Conservation (phyloP, 1,139 yeast species). For the Taiozyma sp. region DNA sequence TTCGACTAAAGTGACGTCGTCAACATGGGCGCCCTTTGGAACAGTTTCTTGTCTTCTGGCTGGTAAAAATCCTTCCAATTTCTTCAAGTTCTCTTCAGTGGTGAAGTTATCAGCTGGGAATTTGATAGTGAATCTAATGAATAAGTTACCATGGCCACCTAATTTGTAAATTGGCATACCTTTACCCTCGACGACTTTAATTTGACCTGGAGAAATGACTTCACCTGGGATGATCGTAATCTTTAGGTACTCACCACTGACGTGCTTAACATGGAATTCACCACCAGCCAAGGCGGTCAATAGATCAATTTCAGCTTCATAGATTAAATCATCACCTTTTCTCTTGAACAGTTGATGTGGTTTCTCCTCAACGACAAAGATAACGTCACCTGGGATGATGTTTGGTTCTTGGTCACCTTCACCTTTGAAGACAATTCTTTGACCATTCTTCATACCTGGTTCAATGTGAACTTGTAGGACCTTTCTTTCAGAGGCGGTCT, state of each 20-base stretch:
- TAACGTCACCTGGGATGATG: conserved; percentile 93
- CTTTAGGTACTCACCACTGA: conserved; percentile 85
- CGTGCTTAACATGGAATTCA: conserved; percentile 77
- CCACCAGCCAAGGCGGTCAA: conserved; percentile 98
- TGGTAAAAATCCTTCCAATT: conserved; percentile 64
- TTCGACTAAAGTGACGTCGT: conserved; percentile 74
- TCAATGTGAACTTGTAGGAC: conserved; percentile 91
- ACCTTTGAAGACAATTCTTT: conserved; percentile 84
- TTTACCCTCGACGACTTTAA: conserved; percentile 83
- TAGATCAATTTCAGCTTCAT: conserved; percentile 85
- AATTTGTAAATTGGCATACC: conserved; percentile 92
- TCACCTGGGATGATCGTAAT: conserved; percentile 86
- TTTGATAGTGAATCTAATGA: conserved; percentile 64
- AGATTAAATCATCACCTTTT: conserved; percentile 84
- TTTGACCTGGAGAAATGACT: conserved; percentile 78
- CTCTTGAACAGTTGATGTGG: conserved; percentile 79
- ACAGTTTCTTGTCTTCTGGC: conserved; percentile 49
- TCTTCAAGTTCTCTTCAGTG: conserved; percentile 59
- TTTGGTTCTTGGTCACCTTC: conserved; percentile 99
- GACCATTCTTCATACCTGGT: conserved; percentile 97
- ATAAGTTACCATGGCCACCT: conserved; percentile 72
- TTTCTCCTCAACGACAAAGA: conserved; percentile 86
- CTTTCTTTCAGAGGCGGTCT: conserved; percentile 84
- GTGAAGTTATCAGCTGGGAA: conserved; percentile 69
- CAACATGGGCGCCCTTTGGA: conserved; percentile 67